phyloP scores from a whole-genome alignment of 169 alveolate species.

The Cystoisospora suis region DNA sequence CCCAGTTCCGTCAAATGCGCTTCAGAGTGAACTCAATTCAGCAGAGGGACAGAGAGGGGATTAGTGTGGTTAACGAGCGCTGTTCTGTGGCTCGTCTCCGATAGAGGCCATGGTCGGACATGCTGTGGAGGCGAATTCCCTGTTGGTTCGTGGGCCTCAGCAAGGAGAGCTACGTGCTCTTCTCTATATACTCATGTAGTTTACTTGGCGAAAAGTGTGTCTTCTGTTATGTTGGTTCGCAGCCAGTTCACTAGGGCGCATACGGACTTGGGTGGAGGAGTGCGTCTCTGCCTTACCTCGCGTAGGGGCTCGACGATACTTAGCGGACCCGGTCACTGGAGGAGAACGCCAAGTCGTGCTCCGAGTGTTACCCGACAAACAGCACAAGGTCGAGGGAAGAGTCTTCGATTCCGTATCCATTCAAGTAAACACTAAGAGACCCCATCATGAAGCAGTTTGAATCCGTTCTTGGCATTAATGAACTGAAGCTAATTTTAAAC shows the following conservation, averaged over 20 bases:
- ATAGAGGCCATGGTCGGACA: too few species aligned
- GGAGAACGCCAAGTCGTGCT: not conserved
- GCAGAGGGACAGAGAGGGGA: too few species aligned
- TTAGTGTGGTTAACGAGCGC: too few species aligned
- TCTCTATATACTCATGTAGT: not conserved
- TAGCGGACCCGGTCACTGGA: not conserved
- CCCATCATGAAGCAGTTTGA: too few species aligned
- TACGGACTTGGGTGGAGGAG: constrained; percentile 52
- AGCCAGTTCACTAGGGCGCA: constrained; percentile 29
- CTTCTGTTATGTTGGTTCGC: not conserved
- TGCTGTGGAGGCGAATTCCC: too few species aligned
- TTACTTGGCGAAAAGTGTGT: not conserved
- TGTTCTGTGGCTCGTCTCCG: too few species aligned
- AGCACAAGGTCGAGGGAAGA: constrained; percentile 30
- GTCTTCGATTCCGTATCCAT: constrained; percentile 34
- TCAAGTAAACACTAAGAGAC: not conserved
- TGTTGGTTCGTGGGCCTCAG: not conserved
- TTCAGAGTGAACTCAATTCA: too few species aligned
- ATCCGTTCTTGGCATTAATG: too few species aligned
- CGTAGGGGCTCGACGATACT: constrained; percentile 4
- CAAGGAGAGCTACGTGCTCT: not conserved
- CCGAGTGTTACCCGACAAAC: constrained; percentile 32
- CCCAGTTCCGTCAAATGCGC: too few species aligned
- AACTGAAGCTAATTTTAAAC: too few species aligned
- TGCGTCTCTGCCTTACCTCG: constrained; percentile 37